A percentile compares a stretch with the other conserved stretches of the same genome.
These are phyloP conservation scores for Diaporthe citrichinensis DNA, from an alignment of 2,329 filamentous ascomycete genomes.

Conservation along the genomic window DNA sequence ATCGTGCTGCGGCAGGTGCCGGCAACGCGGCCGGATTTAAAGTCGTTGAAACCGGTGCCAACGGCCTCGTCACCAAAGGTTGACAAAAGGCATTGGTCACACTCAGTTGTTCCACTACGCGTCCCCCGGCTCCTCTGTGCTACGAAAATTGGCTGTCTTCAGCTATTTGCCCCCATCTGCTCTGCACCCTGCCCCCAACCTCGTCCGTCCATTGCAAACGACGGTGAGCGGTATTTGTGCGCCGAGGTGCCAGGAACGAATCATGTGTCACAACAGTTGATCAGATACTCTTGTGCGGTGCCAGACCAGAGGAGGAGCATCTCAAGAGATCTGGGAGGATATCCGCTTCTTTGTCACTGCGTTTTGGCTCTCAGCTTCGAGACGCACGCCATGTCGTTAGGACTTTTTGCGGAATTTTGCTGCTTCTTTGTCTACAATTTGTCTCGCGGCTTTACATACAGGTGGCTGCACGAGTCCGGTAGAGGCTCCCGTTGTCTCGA, in stretches of 20 bases:
- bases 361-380: neutral
- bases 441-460: neutral
- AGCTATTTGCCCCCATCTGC: neutral
- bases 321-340: neutral
- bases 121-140: neutral
- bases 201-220: neutral
- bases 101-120: neutral
- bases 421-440: neutral
- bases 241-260: neutral
- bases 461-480: neutral
- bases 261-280: too few relatives aligned
- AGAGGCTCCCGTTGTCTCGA: neutral
- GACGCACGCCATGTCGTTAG: neutral
- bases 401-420: neutral
- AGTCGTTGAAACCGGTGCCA: slow-evolving; percentile 81
- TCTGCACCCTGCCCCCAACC: neutral
- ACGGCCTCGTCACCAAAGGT: slow-evolving; percentile 58
- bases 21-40: slow-evolving; percentile 80
- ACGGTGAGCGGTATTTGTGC: slow-evolving; percentile 57
- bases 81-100: neutral
- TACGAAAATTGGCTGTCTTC: neutral
- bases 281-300: slow-evolving; percentile 48
- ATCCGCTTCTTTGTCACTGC: neutral
- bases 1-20: slow-evolving; percentile 82
- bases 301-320: neutral